Conservation (phyloP, 1,284 basidiomycete genomes). For the Ustilago shanxiensis region DNA sequence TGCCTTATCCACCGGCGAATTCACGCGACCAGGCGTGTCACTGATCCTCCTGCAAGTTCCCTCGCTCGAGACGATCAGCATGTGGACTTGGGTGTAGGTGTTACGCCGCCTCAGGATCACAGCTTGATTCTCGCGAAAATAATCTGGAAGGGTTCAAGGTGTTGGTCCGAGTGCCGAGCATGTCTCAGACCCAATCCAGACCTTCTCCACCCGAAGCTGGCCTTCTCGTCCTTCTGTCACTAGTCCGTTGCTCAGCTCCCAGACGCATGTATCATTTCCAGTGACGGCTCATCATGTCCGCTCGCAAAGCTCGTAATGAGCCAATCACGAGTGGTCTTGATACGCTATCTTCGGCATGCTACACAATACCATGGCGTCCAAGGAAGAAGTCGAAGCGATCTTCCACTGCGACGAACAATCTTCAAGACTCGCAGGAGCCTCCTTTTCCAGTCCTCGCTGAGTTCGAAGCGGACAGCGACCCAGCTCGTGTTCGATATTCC, state of each 20-base stretch:
- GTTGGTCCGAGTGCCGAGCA: constrained; percentile 51
- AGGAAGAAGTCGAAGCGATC: constrained; percentile 28
- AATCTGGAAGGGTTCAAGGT: constrained; percentile 5
- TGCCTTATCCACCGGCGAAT: not conserved
- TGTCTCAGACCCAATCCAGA: constrained; percentile 2
- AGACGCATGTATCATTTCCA: not conserved
- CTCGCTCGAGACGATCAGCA: too few relatives aligned
- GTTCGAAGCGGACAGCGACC: constrained; percentile 39
- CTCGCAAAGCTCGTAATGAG: constrained; percentile 16
- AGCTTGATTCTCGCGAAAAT: not conserved
- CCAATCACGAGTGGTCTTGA: constrained; percentile 31
- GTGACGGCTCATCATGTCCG: constrained; percentile 16
- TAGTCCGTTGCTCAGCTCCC: not conserved
- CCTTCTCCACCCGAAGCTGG: constrained; percentile 14
- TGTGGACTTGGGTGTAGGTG: not conserved
- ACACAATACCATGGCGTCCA: constrained; percentile 51
- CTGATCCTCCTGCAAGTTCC: too few relatives aligned
- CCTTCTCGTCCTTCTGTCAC: not conserved
- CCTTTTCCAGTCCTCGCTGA: constrained; percentile 42
- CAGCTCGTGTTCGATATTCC: constrained; percentile 33
- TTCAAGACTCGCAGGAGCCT: constrained; percentile 2
- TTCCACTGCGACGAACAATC: not conserved
- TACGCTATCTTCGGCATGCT: constrained; percentile 45
- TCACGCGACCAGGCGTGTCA: too few relatives aligned
- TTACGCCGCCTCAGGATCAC: not conserved